phyloP scores from a whole-genome alignment of 2,329 filamentous ascomycete species.

The Akanthomyces uredinophilus region DNA sequence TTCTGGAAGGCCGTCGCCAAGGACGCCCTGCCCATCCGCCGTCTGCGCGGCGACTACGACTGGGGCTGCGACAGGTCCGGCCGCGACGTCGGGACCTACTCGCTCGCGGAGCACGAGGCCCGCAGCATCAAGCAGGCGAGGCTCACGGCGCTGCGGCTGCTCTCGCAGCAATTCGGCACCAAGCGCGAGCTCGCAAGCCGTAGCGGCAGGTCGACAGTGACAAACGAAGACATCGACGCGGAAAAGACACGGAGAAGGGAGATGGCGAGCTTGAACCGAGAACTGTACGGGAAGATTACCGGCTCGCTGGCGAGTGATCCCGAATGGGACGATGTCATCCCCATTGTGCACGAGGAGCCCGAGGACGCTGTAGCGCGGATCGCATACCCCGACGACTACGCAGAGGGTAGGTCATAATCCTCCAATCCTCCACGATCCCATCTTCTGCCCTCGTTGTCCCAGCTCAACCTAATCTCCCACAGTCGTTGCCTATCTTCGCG shows the following conservation, averaged over 20 bases:
- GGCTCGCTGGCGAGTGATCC: conserved; percentile 55
- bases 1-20: conserved; percentile 54
- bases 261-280: conserved; percentile 46
- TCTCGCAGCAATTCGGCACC: conserved; percentile 40
- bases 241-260: conserved; percentile 44
- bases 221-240: conserved; percentile 37
- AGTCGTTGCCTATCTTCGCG: conserved; percentile 89
- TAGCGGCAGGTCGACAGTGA: conserved; percentile 18
- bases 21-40: conserved; percentile 44
- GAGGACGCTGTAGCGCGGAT: conserved; percentile 84
- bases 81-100: conserved; percentile 44
- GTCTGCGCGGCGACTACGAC: conserved; percentile 33
- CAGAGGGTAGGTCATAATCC: conserved; percentile 55
- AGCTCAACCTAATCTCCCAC: neutral
- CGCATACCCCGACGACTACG: conserved; percentile 83
- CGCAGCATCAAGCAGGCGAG: conserved; percentile 37
- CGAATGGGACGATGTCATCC: conserved; percentile 77
- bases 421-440: neutral
- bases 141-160: conserved; percentile 38
- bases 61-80: conserved; percentile 51
- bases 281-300: conserved; percentile 47
- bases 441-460: neutral
- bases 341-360: conserved; percentile 79
- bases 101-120: conserved; percentile 40
- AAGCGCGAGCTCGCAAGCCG: conserved; percentile 28